phyloP scores from a whole-genome alignment of 768 basidiomycete genomes.

The Crassisporium funariophilum region DNA sequence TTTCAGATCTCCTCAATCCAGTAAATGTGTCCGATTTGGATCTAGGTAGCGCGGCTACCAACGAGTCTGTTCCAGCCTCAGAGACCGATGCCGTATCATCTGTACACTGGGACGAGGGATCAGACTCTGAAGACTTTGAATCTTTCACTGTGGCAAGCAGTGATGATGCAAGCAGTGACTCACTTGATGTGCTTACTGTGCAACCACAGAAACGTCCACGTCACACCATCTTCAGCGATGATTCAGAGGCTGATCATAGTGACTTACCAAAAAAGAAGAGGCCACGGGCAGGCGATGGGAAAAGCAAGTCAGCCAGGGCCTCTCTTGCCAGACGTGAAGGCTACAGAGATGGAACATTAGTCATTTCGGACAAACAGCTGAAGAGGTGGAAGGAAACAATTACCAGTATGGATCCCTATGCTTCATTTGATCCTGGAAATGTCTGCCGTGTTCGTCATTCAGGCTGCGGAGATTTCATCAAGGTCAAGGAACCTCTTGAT shows the following conservation, averaged over 20 bases:
- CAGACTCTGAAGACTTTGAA: background rate
- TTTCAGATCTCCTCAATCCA: background rate
- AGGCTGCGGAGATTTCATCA: background rate
- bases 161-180: background rate
- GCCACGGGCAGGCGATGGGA: background rate
- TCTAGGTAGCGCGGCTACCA: no score
- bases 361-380: background rate
- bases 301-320: background rate
- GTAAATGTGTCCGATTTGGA: background rate
- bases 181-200: no score
- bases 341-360: background rate
- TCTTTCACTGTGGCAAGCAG: background rate
- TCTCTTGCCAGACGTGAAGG: background rate
- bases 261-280: background rate
- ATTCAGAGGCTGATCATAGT: background rate
- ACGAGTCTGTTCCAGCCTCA: no score
- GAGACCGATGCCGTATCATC: background rate
- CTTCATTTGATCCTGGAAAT: background rate
- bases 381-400: background rate
- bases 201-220: background rate
- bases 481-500: background rate
- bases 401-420: background rate
- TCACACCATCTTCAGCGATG: background rate
- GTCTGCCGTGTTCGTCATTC: background rate
- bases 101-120: background rate